phyloP scores from a whole-genome alignment of 75 land plant genomes.

The Pinus albicaulis region DNA sequence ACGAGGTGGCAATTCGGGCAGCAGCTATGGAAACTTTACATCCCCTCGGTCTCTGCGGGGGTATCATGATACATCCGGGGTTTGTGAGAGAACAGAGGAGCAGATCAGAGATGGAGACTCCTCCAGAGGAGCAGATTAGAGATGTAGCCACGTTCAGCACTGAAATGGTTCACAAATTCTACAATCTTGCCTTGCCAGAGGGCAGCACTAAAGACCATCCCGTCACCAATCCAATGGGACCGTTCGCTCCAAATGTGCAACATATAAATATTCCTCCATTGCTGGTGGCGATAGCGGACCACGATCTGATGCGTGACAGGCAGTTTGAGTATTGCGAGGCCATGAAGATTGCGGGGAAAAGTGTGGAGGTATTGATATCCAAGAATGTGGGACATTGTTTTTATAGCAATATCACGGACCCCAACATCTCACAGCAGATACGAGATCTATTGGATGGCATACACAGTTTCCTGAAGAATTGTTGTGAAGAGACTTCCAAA shows the following conservation, averaged over 20 bases:
- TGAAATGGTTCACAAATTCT: slow-evolving; percentile 54
- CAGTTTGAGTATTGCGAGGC: slow-evolving; percentile 57
- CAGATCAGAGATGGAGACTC: slow-evolving; percentile 13
- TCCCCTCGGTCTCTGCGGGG: background rate
- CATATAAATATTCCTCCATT: slow-evolving; percentile 33
- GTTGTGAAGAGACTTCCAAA: too few relatives aligned
- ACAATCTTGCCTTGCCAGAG: slow-evolving; percentile 45
- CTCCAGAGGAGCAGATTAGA: too few relatives aligned
- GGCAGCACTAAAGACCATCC: slow-evolving; percentile 66
- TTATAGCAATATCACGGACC: slow-evolving; percentile 19
- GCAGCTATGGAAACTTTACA: background rate
- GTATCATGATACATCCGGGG: slow-evolving; percentile 38
- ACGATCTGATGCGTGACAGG: slow-evolving; percentile 48
- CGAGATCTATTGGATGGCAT: slow-evolving; percentile 12
- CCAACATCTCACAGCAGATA: background rate
- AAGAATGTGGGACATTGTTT: slow-evolving; percentile 39
- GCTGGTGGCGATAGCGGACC: slow-evolving; percentile 48
- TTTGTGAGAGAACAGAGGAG: slow-evolving; percentile 21
- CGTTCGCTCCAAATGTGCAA: slow-evolving; percentile 29
- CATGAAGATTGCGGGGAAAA: slow-evolving; percentile 39
- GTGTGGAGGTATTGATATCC: slow-evolving; percentile 38
- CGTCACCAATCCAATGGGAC: slow-evolving; percentile 55
- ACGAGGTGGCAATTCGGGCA: slow-evolving; percentile 26
- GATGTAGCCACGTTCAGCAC: background rate
- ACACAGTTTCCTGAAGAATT: slow-evolving; percentile 1